These are phyloP conservation scores for Artemisia tridentata DNA, from an alignment of 129 eudicot species.

Conservation along the genomic window DNA sequence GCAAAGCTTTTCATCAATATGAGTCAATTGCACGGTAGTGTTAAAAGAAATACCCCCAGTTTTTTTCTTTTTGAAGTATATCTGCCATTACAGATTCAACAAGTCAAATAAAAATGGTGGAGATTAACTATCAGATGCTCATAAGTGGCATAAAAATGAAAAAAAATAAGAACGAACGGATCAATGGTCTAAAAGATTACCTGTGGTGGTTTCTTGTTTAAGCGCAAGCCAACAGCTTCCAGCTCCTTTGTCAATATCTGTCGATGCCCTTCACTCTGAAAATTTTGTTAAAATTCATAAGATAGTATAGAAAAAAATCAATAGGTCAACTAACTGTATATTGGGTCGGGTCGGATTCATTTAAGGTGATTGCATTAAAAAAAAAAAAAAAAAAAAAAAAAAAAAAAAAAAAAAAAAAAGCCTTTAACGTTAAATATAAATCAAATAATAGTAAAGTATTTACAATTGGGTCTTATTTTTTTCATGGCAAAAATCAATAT, in stretches of 20 bases:
- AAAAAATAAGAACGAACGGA: not conserved
- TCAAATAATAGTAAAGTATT: too few relatives aligned
- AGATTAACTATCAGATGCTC: not conserved
- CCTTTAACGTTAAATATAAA: too few relatives aligned
- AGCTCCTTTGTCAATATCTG: conserved; percentile 92
- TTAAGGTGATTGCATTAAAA: too few relatives aligned
- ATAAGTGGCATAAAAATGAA: not conserved
- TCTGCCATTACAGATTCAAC: conserved; percentile 45
- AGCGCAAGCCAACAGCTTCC: conserved; percentile 98
- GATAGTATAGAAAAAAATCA: too few relatives aligned
- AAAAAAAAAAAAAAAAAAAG: too few relatives aligned
- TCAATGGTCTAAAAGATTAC: conserved; percentile 36
- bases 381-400: too few relatives aligned
- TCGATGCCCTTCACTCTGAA: conserved; percentile 97
- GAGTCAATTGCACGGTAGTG: conserved; percentile 83
- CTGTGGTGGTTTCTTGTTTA: conserved; percentile 95
- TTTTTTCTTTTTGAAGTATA: conserved; percentile 95
- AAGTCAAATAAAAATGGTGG: not conserved
- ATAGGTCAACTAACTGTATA: too few relatives aligned
- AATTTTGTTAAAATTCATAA: not conserved
- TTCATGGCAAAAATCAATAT: too few relatives aligned
- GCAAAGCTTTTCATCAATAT: conserved; percentile 96
- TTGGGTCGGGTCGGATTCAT: too few relatives aligned
- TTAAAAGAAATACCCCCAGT: conserved; percentile 99
- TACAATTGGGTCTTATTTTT: too few relatives aligned